Evolutionary conservation across 768 basidiomycete genomes (phyloP).

Genomic region (Psilocybe cubensis): DNA sequence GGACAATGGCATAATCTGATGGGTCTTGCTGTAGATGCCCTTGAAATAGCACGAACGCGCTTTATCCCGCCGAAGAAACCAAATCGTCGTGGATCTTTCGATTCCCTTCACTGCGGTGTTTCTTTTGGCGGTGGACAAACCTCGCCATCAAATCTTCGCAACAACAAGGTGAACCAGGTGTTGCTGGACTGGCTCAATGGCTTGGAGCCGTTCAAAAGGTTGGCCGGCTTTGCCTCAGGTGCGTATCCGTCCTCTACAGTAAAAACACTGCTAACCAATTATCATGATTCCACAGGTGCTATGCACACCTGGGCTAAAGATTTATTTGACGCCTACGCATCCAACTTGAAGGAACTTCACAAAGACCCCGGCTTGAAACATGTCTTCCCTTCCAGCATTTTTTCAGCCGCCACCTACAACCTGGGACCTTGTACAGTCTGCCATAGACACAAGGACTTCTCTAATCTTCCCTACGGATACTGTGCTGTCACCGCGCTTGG

Average conservation of each 20-base stretch:
- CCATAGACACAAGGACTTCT: neutral
- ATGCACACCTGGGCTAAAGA: neutral
- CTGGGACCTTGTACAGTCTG: neutral
- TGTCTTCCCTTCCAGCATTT: neutral
- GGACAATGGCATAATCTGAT: neutral
- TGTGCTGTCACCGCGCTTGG: no score
- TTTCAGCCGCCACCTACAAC: neutral
- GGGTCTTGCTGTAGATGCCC: neutral
- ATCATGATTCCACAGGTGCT: neutral
- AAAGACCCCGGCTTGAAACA: neutral
- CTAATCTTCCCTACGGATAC: no score
- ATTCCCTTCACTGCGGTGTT: neutral
- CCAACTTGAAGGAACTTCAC: no score
- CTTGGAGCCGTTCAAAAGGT: neutral
- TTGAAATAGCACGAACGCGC: neutral
- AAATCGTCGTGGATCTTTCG: neutral
- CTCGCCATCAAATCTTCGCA: neutral
- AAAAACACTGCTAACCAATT: no score
- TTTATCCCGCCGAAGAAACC: neutral
- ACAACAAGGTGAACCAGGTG: neutral
- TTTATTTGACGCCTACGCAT: no score
- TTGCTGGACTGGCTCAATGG: neutral
- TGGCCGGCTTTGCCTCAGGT: neutral
- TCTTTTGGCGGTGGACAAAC: slow-evolving; percentile 1
- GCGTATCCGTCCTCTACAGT: no score